Percentiles rank a stretch among this genome's conserved stretches.
Evolutionary conservation across 2,329 filamentous ascomycete species (phyloP).

Genomic region (Trichoderma polysporum): DNA sequence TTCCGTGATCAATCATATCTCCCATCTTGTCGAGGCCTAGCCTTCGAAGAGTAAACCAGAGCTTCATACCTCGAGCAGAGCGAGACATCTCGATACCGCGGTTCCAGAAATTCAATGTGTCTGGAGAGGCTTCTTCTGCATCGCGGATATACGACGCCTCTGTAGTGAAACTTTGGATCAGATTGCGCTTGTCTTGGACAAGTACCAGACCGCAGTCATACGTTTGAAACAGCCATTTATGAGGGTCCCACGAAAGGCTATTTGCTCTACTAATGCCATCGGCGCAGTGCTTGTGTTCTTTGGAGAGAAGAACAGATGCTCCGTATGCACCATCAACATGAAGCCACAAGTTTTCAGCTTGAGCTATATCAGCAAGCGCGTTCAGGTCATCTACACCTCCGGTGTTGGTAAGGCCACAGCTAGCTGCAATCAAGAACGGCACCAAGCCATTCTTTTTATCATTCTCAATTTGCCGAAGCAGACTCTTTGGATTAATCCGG

Average conservation of each 20-base stretch:
- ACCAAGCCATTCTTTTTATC: constrained; percentile 19
- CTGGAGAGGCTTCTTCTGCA: constrained; percentile 27
- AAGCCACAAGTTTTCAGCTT: constrained; percentile 25
- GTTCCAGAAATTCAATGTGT: constrained; percentile 31
- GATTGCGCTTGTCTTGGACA: constrained; percentile 24
- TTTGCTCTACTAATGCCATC: constrained; percentile 24
- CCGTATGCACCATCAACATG: constrained; percentile 31
- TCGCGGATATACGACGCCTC: constrained; percentile 30
- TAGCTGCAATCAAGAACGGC: constrained; percentile 24
- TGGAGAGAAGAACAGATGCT: constrained; percentile 26
- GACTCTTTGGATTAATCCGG: background rate
- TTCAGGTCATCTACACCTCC: constrained; percentile 22
- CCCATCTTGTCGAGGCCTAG: constrained; percentile 27
- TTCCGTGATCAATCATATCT: constrained; percentile 29
- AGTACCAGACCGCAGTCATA: constrained; percentile 29
- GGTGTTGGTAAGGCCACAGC: constrained; percentile 24
- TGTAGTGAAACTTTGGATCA: constrained; percentile 28
- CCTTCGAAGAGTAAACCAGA: constrained; percentile 29
- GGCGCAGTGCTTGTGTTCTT: constrained; percentile 17
- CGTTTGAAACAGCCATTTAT: constrained; percentile 32
- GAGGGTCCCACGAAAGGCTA: constrained; percentile 31
- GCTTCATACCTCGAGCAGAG: constrained; percentile 29
- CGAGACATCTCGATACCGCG: constrained; percentile 29
- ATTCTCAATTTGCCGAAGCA: constrained; percentile 12
- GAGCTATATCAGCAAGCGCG: constrained; percentile 17